These are phyloP conservation scores for Rhizopogon salebrosus DNA, from an alignment of 768 basidiomycete genomes.

Conservation along the genomic window DNA sequence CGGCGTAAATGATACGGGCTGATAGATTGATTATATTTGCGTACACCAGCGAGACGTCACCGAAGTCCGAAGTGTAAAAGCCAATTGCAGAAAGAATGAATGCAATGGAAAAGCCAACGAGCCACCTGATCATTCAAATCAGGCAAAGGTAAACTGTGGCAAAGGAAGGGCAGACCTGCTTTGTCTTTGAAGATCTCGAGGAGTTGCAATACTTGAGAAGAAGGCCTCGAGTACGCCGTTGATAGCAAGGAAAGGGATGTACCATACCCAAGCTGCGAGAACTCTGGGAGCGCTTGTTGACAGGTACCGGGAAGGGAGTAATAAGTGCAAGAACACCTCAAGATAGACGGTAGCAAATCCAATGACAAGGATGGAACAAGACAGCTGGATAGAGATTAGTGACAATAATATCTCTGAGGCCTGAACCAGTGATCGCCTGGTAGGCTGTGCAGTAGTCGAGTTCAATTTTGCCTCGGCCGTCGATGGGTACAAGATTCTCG, in stretches of 20 bases:
- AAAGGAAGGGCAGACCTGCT: slow-evolving; percentile 38
- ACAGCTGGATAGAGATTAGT: slow-evolving; percentile 61
- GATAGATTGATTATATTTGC: slow-evolving; percentile 69
- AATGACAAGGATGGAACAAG: slow-evolving; percentile 63
- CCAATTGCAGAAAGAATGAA: slow-evolving; percentile 55
- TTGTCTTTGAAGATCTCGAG: slow-evolving; percentile 63
- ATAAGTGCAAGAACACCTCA: slow-evolving; percentile 56
- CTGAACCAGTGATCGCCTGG: slow-evolving; percentile 21
- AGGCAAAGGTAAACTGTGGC: slow-evolving; percentile 1
- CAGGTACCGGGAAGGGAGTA: slow-evolving; percentile 68
- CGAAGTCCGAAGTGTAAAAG: slow-evolving; percentile 43
- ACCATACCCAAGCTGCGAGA: slow-evolving; percentile 77
- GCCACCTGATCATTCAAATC: slow-evolving; percentile 44
- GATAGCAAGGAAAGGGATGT: slow-evolving; percentile 83
- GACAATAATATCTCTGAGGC: slow-evolving; percentile 51
- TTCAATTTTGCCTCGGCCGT: slow-evolving; percentile 4
- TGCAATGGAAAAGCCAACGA: slow-evolving; percentile 67
- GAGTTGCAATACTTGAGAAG: slow-evolving; percentile 70
- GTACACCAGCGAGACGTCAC: slow-evolving; percentile 69
- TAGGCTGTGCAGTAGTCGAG: background rate
- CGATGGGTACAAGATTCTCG: slow-evolving; percentile 44
- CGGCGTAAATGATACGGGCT: slow-evolving; percentile 57
- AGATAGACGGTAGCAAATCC: slow-evolving; percentile 77
- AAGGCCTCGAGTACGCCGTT: slow-evolving; percentile 94
- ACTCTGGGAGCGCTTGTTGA: slow-evolving; percentile 76